Evolutionary conservation across 2,329 filamentous ascomycete genomes (phyloP), one percentile per base, ranked within the genome.

Genomic region (Fusarium coicis): DNA sequence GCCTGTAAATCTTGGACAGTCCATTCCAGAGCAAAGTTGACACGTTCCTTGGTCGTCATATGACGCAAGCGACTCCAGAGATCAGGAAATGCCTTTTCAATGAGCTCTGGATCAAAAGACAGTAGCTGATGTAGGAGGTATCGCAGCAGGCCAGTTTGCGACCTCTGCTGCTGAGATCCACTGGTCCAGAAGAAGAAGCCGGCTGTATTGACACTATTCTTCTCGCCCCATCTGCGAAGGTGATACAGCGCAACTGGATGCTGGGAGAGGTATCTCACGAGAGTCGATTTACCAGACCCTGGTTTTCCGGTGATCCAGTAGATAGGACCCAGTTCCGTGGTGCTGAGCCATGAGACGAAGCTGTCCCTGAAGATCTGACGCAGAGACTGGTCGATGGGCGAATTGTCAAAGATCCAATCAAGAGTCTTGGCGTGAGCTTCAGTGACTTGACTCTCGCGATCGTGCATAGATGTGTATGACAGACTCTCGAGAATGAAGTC

Each of bases 131-230:
- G 79, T 0, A 84, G 70, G 1, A 84, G 74, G 11, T 79, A 83
- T 6, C 81, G 79, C 32, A 84, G 49, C 15, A 84, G 64, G 0
- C 83, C 83, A 2, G 77, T 79, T 46, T 81, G 79, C 0, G 82
- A 84, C 21, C 80, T 77, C 70, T 84, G 83, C 37, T 66, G 81
- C 26, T 76, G 70, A 1, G 81, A 82, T 8, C 82, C 83, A 23
- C 80, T 82, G 5, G 80, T 84, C 85, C 85, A 87, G 63, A 87
- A 85, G 68, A 85, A 87, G 74, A 83, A 86, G 0, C 79, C 81
- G 0, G 83, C 83, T 0, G 79, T 81, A 5, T 39, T 49, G 77
- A 79, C 5, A 81, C 73, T 1, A 77, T 77, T 57, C 44, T 64
- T 0, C 0, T 37, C 72, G 0, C 81, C 74, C 83, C 82, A 84